Base-by-base conservation (phyloP, 345 rosid genomes). In the Alliaria petiolata region DNA sequence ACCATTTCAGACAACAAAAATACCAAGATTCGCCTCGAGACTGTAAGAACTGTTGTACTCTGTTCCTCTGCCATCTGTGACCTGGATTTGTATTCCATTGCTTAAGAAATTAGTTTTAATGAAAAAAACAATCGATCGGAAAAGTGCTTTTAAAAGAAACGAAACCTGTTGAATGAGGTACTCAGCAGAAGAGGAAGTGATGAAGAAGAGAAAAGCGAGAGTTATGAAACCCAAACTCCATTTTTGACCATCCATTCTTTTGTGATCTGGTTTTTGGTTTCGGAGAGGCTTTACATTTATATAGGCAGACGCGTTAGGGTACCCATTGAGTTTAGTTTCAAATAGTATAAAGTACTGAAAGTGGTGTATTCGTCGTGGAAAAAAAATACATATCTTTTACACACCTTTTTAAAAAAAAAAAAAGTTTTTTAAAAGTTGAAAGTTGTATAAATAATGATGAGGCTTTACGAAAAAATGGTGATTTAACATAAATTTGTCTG, bases 101-200 rank as follows among this genome's bases (percentile, higher is more conserved):
- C 44, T 6, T 34, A 9, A 7, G 7, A 4, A 10, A 19, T 13
- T 57, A 45, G 3, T 39, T 35, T 28, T 47, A 16, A 8, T 36
- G n/a, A 26, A 12, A 15, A 38, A 30, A 13, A 13, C 0, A 20
- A 17, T 60, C 19, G 9, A 50, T 45, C 8, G 16, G 8, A n/a
- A 59, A 28, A 28, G 3, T 16, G 19, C 39, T 69, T 38, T 22
- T 2, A 17, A 30, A 39, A 39, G 15, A 36, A n/a, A 34, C 12
- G 7, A 9, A 4, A 68, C 75, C 56, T 72, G 76, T 44, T 35
- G 38, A 25, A 72, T 64, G 57, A 63, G 13, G 31, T 54, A 46
- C 49, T 72, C 70, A 72, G 70, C 57, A 1, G 58, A 72, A 55
- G 76, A 53, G 65, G 25, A 64, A 54, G 76, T 64, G 70, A 55